Conservation (phyloP, 768 basidiomycete species). For the Mycena vulgaris region DNA sequence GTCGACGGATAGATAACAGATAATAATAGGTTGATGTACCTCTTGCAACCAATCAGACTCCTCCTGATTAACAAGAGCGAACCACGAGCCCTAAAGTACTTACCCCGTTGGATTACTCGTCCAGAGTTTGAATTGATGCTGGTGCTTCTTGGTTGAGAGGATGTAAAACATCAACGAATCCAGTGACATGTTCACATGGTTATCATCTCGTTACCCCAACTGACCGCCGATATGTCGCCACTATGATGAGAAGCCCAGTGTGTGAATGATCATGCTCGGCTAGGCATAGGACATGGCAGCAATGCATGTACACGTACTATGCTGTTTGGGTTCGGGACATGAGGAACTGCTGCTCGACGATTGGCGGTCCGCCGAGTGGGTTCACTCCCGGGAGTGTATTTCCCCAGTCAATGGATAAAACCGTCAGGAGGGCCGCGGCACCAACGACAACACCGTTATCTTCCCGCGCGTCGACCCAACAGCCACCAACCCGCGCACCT, state of each 20-base stretch:
- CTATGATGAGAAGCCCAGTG: background rate
- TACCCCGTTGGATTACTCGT: background rate
- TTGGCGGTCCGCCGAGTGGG: too few relatives aligned
- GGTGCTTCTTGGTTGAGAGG: background rate
- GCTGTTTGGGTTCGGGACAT: too few relatives aligned
- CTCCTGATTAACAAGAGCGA: too few relatives aligned
- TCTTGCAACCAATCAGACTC: too few relatives aligned
- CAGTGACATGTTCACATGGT: constrained; percentile 18
- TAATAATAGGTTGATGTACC: background rate
- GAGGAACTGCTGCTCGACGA: too few relatives aligned
- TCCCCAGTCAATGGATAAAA: too few relatives aligned
- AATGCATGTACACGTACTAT: too few relatives aligned
- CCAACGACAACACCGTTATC: constrained; percentile 1
- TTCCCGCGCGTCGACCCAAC: constrained; percentile 18
- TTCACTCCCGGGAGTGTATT: too few relatives aligned
- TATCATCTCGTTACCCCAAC: background rate
- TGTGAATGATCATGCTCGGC: background rate
- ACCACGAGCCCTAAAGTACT: background rate
- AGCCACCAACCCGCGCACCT: constrained; percentile 18
- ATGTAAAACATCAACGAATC: background rate
- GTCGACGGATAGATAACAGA: background rate
- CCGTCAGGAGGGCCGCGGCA: background rate
- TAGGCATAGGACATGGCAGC: too few relatives aligned
- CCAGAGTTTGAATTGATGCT: background rate
- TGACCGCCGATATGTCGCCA: background rate